A percentile compares a stretch with the other conserved stretches of the same genome.
Evolutionary conservation across 257 asterid species (phyloP).

Genomic region (Solanum verrucosum): DNA sequence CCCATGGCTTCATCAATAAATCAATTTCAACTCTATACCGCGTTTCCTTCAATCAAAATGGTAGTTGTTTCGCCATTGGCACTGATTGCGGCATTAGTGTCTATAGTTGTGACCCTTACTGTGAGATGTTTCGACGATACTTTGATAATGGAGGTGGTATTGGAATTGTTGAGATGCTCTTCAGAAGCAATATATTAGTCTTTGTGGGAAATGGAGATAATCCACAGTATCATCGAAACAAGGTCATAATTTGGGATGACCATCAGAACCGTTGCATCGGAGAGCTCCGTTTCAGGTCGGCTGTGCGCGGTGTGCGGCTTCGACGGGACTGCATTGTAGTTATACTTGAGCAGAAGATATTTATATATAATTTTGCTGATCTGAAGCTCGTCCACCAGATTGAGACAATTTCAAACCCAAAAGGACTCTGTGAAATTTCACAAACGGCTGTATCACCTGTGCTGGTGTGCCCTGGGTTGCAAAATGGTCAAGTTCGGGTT

Average conservation of each 20-base stretch:
- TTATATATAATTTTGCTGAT: constrained; percentile 70
- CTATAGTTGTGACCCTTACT: constrained; percentile 71
- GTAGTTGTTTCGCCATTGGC: constrained; percentile 87
- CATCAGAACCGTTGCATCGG: constrained; percentile 80
- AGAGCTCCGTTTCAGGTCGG: constrained; percentile 85
- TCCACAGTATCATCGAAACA: constrained; percentile 73
- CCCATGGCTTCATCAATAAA: background rate
- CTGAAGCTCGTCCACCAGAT: constrained; percentile 88
- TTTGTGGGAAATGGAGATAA: constrained; percentile 74
- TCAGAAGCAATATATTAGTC: constrained; percentile 78
- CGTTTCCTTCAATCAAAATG: constrained; percentile 90
- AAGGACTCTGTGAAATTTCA: constrained; percentile 85
- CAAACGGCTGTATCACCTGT: constrained; percentile 62
- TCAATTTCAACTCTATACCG: constrained; percentile 22
- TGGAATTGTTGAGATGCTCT: constrained; percentile 87
- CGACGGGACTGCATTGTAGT: constrained; percentile 76
- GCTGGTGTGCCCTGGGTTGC: constrained; percentile 83
- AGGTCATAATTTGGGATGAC: constrained; percentile 95
- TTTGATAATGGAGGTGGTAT: constrained; percentile 71
- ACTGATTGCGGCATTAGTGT: constrained; percentile 82
- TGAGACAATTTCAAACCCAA: constrained; percentile 70
- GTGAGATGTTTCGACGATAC: constrained; percentile 85
- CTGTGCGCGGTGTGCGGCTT: constrained; percentile 72
- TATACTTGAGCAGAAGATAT: constrained; percentile 87
- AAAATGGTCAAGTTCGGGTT: constrained; percentile 79